Evolutionary conservation across 345 rosid species (phyloP).

Genomic region (Rhizophora apiculata): DNA sequence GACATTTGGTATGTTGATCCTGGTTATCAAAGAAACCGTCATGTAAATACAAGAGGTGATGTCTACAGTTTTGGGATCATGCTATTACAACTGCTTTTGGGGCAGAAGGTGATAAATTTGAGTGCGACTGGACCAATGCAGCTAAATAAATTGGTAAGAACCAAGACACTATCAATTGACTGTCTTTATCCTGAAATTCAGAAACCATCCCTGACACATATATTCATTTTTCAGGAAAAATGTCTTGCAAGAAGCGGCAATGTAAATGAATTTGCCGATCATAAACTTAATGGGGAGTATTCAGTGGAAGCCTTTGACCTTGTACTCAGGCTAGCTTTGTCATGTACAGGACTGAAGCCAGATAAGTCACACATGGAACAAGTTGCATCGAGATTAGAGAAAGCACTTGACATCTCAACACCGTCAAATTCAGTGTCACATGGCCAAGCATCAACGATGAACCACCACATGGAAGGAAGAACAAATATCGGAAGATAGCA

Average conservation of each 20-base stretch:
- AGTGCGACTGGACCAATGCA: constrained; percentile 38
- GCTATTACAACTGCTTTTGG: constrained; percentile 57
- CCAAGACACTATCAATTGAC: neutral
- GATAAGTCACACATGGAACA: constrained; percentile 60
- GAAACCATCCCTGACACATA: neutral
- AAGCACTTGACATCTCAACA: constrained; percentile 38
- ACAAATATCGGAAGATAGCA: neutral
- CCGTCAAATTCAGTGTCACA: constrained; percentile 8
- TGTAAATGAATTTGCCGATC: constrained; percentile 46
- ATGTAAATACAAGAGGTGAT: constrained; percentile 51
- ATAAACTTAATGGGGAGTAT: constrained; percentile 47
- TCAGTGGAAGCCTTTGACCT: constrained; percentile 43
- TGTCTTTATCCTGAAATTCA: neutral
- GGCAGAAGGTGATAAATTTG: constrained; percentile 49
- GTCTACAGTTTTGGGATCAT: constrained; percentile 62
- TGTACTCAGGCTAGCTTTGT: constrained; percentile 45
- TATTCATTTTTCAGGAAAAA: constrained; percentile 37
- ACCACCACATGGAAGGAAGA: neutral
- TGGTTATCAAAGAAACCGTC: constrained; percentile 50
- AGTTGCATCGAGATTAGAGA: constrained; percentile 39
- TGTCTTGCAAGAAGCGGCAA: constrained; percentile 36
- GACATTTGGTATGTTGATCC: constrained; percentile 63
- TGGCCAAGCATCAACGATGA: neutral
- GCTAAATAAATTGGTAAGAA: constrained; percentile 43
- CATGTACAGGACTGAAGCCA: constrained; percentile 51